Base-by-base conservation (phyloP, 1,139 yeast genomes). In the Neolecta irregularis region DNA sequence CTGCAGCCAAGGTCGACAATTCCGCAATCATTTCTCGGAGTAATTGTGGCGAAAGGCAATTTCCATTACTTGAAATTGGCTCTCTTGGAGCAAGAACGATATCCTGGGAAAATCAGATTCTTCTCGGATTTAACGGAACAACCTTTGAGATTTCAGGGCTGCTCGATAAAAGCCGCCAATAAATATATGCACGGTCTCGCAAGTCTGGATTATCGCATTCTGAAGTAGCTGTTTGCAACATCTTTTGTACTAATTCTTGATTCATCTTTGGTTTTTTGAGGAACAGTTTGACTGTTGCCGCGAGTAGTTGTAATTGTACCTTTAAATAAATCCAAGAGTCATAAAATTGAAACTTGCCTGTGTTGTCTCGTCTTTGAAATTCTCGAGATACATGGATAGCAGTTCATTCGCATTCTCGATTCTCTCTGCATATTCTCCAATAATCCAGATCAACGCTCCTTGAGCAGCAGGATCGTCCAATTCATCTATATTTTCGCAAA, bases 161-260 rank as follows among this genome's bases (percentile, higher is more conserved):
- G 20, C 76, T 61, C 0, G 94, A 80, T 40, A 88, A 62, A 40
- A 91, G 62, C 52, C 98, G 72, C 96, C 96, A 88, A 57, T 83
- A 88, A 36, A 88, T 69, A 56, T 75, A 88, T 0, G 95, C 95
- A 57, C 88, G 72, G 56, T 88, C 98, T 50, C 96, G 69, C 26
- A 88, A 79, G 55, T 88, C 98, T 2, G 93, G 78, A 53, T 83
- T 83, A 47, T 81, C 92, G 41, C 83, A 69, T 41, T 74, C 72
- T 40, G 73, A 72, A 1, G 94, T 81, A 8, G 93, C 81, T 39
- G 72, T 61, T 47, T 78, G 81, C 45, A 88, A 64, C 3, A 80
- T 67, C 33, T 64, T 65, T 54, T 85, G 93, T 44, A 88, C 65
- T 22, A 73, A 55, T 12, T 60, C 62, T 34, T 65, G 65, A 8